Conservation (phyloP, 2,329 filamentous ascomycete genomes). For the Paecilomyces variotii region DNA sequence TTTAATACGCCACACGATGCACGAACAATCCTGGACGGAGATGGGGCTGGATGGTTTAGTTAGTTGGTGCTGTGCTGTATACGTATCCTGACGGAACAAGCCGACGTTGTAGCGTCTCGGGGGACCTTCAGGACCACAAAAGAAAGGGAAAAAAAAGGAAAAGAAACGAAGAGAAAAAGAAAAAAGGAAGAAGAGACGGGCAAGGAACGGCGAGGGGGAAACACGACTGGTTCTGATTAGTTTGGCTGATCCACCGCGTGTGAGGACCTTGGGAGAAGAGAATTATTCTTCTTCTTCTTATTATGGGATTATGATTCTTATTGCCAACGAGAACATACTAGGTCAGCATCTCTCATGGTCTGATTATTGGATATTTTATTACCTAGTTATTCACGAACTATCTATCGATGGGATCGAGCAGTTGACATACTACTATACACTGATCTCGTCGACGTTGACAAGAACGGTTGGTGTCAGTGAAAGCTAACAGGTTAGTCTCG, state of each 20-base stretch:
- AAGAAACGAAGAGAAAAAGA: too few relatives aligned
- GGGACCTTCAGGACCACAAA: not conserved
- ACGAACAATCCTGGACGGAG: not conserved
- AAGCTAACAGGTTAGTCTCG: too few relatives aligned
- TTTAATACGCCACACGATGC: too few relatives aligned
- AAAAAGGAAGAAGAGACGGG: not conserved
- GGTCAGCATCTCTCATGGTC: not conserved
- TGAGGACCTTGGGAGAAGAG: not conserved
- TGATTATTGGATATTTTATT: too few relatives aligned
- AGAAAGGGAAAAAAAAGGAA: not conserved
- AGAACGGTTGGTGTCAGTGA: too few relatives aligned
- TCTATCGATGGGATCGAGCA: too few relatives aligned
- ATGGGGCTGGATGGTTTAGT: not conserved
- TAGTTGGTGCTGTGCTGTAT: not conserved
- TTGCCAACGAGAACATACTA: not conserved
- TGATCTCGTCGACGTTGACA: too few relatives aligned
- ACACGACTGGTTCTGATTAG: not conserved
- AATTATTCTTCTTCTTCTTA: too few relatives aligned
- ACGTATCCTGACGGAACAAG: not conserved
- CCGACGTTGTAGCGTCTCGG: not conserved
- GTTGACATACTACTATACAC: too few relatives aligned
- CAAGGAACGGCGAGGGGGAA: not conserved
- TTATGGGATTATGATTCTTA: too few relatives aligned
- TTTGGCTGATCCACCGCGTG: not conserved
- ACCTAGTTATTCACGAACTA: too few relatives aligned